Evolutionary conservation across 805 yeast genomes (phyloP).

Genomic region (Wickerhamomyces canadensis): DNA sequence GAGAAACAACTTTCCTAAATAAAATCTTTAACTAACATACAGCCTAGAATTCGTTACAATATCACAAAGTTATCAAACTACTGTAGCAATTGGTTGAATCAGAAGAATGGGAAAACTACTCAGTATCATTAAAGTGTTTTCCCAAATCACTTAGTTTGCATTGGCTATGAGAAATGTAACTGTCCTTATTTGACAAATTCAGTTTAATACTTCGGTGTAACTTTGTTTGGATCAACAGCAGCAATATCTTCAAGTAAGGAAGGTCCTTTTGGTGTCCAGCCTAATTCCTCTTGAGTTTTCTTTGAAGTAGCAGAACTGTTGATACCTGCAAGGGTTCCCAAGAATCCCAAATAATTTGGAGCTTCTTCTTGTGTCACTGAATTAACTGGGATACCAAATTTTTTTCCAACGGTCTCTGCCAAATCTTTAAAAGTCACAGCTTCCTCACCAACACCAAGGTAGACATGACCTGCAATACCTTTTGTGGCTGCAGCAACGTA

Average conservation of each 20-base stretch:
- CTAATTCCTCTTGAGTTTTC: constrained; percentile 19
- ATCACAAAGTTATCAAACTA: constrained; percentile 22
- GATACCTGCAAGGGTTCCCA: constrained; percentile 10
- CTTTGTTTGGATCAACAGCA: too few species aligned
- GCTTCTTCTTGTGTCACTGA: constrained; percentile 15
- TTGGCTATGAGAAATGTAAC: too few species aligned
- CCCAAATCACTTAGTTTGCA: not conserved
- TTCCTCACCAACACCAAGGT: constrained; percentile 25
- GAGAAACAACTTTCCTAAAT: constrained; percentile 71
- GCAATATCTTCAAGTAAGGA: constrained; percentile 24
- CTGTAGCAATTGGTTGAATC: constrained; percentile 19
- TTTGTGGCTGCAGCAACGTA: constrained; percentile 25
- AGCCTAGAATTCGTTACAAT: constrained; percentile 47
- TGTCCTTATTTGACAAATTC: too few species aligned
- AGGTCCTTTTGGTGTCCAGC: constrained; percentile 24
- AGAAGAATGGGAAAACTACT: constrained; percentile 12
- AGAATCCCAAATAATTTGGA: constrained; percentile 5
- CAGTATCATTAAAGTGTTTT: constrained; percentile 2
- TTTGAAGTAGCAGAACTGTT: constrained; percentile 15
- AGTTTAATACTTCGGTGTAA: too few species aligned
- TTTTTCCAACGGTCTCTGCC: constrained; percentile 23
- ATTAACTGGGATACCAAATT: constrained; percentile 12
- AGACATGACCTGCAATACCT: constrained; percentile 22
- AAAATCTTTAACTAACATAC: constrained; percentile 63
- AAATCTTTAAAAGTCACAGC: constrained; percentile 22